Conservation (phyloP, 441 rosid species). For the Euphorbia celastroides region DNA sequence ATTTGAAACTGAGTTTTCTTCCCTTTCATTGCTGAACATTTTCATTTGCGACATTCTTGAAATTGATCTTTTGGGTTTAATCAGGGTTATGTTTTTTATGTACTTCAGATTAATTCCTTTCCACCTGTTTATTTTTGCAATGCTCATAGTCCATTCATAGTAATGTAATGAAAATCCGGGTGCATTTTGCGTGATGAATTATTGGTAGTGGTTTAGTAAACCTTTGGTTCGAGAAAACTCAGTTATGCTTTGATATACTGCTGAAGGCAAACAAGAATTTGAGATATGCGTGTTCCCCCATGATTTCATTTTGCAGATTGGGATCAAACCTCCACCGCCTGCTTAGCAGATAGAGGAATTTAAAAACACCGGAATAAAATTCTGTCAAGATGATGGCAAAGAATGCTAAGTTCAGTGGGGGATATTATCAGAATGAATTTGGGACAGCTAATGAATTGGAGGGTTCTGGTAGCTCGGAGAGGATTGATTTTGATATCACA, state of each 20-base stretch:
- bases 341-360: constrained; percentile 6
- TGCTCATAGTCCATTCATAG: neutral
- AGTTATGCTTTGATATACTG: neutral
- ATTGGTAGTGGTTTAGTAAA: neutral
- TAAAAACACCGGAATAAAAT: neutral
- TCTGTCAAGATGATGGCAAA: constrained; percentile 41
- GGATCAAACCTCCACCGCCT: neutral
- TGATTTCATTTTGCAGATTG: constrained; percentile 17
- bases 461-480: constrained; percentile 60
- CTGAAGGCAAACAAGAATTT: neutral
- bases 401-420: constrained; percentile 47
- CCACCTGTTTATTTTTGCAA: neutral
- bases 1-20: neutral
- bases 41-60: neutral
- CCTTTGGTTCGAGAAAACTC: neutral
- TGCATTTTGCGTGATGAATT: neutral
- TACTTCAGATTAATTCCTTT: neutral
- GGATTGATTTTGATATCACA: constrained; percentile 40
- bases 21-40: neutral
- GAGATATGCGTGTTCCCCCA: constrained; percentile 25
- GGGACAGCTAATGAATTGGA: constrained; percentile 53
- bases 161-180: neutral
- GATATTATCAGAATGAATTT: constrained; percentile 39
- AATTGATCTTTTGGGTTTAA: neutral
- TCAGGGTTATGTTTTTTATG: neutral